phyloP scores from a whole-genome alignment of 108 stramenopile species.

The Aurantiochytrium sp. region DNA sequence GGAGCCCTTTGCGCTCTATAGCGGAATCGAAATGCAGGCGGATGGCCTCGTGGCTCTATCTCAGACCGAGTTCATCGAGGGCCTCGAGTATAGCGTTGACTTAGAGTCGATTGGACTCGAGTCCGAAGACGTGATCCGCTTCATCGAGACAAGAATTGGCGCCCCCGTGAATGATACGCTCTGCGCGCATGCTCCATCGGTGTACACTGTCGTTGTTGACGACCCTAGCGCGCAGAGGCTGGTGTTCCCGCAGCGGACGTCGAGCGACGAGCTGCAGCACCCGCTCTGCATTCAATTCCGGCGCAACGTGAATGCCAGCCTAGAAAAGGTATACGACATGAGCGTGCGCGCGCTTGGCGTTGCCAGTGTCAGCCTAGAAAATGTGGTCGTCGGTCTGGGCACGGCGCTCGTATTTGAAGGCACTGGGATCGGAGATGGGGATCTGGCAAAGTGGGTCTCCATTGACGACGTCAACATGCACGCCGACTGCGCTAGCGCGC shows the following conservation, averaged over 20 bases:
- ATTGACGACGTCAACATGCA: not conserved
- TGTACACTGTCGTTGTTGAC: not conserved
- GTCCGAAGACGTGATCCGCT: not conserved
- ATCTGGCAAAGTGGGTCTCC: not conserved
- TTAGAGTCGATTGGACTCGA: not conserved
- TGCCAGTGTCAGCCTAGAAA: not conserved
- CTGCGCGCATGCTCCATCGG: not conserved
- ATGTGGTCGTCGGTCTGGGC: not conserved
- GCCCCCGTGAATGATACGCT: not conserved
- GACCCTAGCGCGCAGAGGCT: not conserved
- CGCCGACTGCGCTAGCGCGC: not conserved
- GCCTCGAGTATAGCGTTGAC: not conserved
- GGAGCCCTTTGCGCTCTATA: not conserved
- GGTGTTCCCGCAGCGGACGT: not conserved
- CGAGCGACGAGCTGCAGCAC: not conserved
- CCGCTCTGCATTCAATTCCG: not conserved
- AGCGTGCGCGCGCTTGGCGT: not conserved
- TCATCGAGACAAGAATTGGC: not conserved
- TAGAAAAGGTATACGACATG: not conserved
- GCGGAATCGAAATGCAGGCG: not conserved
- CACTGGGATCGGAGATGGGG: not conserved
- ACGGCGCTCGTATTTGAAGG: not conserved
- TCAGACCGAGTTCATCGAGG: not conserved
- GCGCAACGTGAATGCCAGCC: not conserved
- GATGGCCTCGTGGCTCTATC: not conserved